Percentiles rank a stretch among this genome's conserved stretches.
Evolutionary conservation across 2,329 filamentous ascomycete species (phyloP).

Genomic region (Penicillium griseofulvum): DNA sequence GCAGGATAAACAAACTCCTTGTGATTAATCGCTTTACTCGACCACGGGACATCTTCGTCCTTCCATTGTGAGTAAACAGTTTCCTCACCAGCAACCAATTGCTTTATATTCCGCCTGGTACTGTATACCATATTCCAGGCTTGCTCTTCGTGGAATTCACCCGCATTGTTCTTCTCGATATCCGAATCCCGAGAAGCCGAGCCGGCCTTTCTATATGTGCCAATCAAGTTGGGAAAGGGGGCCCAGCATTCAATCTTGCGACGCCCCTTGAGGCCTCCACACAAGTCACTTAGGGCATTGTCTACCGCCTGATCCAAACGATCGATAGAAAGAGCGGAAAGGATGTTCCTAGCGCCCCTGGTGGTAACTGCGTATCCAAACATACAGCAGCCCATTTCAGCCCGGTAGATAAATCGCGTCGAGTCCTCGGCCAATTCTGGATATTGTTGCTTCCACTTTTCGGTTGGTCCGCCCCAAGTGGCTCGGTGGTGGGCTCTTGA

Average conservation of each 20-base stretch:
- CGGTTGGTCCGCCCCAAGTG: conserved; percentile 20
- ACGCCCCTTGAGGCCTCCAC: conserved; percentile 37
- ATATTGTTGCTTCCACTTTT: conserved; percentile 18
- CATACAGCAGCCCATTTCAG: conserved; percentile 34
- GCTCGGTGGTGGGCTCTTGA: conserved; percentile 17
- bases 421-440: conserved; percentile 23
- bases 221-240: conserved; percentile 50
- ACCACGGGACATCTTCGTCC: conserved; percentile 20
- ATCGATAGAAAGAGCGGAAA: conserved; percentile 31
- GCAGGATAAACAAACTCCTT: conserved; percentile 22
- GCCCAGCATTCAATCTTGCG: conserved; percentile 34
- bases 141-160: conserved; percentile 15
- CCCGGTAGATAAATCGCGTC: conserved; percentile 39
- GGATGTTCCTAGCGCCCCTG: conserved; percentile 38
- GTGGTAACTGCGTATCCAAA: conserved; percentile 42
- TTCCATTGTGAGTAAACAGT: conserved; percentile 22
- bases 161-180: conserved; percentile 22
- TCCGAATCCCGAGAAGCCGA: conserved; percentile 27
- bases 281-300: conserved; percentile 49
- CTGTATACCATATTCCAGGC: conserved; percentile 26
- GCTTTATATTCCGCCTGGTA: conserved; percentile 25
- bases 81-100: conserved; percentile 18
- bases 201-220: conserved; percentile 47
- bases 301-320: conserved; percentile 39
- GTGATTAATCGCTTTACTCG: conserved; percentile 13